Conservation (phyloP, 352 stramenopile species). For the Pythium rishiriense region DNA sequence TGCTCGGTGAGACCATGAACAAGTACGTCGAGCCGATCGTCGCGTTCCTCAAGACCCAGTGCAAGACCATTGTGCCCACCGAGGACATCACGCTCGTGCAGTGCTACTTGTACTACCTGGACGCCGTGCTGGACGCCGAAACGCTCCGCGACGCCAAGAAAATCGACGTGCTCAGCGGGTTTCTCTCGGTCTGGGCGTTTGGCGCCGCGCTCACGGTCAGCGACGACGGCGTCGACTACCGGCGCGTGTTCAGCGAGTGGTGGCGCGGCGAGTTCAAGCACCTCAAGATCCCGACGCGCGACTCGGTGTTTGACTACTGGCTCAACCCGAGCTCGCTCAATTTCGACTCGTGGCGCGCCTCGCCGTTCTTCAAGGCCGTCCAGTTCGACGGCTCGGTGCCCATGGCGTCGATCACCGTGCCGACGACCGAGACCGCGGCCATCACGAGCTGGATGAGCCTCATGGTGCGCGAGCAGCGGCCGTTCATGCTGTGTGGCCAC, state of each 20-base stretch:
- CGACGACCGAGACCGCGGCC: slow-evolving; percentile 92
- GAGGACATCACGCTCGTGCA: slow-evolving; percentile 93
- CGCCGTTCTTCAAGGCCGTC: slow-evolving; percentile 86
- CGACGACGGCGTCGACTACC: slow-evolving; percentile 93
- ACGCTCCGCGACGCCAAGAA: slow-evolving; percentile 61
- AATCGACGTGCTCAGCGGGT: slow-evolving; percentile 88
- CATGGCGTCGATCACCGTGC: slow-evolving; percentile 89
- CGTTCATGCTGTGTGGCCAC: slow-evolving; percentile 93
- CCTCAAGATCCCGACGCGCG: slow-evolving; percentile 92
- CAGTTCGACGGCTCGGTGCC: slow-evolving; percentile 73
- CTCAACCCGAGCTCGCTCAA: slow-evolving; percentile 86
- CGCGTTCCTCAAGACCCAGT: slow-evolving; percentile 84
- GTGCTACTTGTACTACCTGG: slow-evolving; percentile 91
- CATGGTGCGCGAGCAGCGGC: slow-evolving; percentile 90
- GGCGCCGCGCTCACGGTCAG: slow-evolving; percentile 83
- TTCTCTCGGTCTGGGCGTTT: slow-evolving; percentile 94
- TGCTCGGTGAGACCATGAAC: slow-evolving; percentile 69
- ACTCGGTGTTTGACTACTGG: slow-evolving; percentile 98
- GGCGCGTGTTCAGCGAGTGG: slow-evolving; percentile 94
- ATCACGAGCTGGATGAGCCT: slow-evolving; percentile 94
- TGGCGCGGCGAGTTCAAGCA: slow-evolving; percentile 93
- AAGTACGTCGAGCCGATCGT: slow-evolving; percentile 88
- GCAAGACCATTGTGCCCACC: slow-evolving; percentile 87
- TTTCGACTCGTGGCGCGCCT: slow-evolving; percentile 95
- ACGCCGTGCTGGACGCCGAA: slow-evolving; percentile 78